Evolutionary conservation across 495 filamentous ascomycete genomes (phyloP).

Genomic region (Staphylotrichum tortipilum): DNA sequence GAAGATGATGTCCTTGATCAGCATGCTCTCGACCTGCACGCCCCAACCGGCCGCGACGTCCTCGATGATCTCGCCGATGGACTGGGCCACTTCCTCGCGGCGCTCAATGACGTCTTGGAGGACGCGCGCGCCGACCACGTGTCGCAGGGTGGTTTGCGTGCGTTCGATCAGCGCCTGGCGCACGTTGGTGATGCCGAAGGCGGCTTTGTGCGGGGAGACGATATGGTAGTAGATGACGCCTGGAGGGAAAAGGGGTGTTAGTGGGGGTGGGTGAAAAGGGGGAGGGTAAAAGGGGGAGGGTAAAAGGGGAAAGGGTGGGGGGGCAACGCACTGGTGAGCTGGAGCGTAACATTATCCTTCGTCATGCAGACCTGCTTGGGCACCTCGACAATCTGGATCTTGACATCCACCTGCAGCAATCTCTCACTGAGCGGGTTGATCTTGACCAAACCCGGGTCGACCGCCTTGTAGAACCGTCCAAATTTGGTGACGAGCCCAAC

Average conservation of each 20-base stretch:
- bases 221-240: conserved; percentile 98
- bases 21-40: conserved; percentile 93
- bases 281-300: too few species aligned
- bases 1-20: conserved; percentile 99
- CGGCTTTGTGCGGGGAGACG: conserved; percentile 87
- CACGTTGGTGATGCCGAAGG: conserved; percentile 93
- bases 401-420: conserved; percentile 89
- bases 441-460: conserved; percentile 95
- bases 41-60: conserved; percentile 92
- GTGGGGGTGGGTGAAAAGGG: too few species aligned
- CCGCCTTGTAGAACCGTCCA: conserved; percentile 90
- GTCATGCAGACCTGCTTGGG: conserved; percentile 98
- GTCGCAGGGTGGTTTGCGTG: conserved; percentile 94
- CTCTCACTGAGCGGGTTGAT: conserved; percentile 93
- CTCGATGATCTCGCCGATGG: conserved; percentile 95
- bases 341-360: conserved; percentile 93
- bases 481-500: conserved; percentile 88
- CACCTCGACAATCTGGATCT: conserved; percentile 97
- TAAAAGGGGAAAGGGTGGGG: background rate
- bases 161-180: conserved; percentile 92
- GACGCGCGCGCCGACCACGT: conserved; percentile 93
- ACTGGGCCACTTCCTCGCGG: conserved; percentile 90
- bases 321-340: conserved; percentile 57
- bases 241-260: background rate
- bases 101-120: conserved; percentile 98